These are phyloP conservation scores for Pythium aquatile DNA, from an alignment of 352 stramenopile genomes.

Conservation along the genomic window DNA sequence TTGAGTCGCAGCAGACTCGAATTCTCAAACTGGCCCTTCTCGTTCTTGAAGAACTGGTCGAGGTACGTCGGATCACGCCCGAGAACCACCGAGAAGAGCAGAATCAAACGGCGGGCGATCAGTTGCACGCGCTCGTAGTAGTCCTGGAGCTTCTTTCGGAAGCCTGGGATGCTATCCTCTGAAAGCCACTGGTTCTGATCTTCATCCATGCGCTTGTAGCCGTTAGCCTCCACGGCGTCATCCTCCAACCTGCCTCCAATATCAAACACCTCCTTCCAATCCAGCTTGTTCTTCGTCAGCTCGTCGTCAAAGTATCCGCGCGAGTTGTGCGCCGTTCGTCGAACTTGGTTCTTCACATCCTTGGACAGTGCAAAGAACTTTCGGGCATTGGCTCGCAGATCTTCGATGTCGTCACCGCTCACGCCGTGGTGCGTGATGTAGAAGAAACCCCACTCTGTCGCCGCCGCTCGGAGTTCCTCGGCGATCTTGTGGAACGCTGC, in stretches of 20 bases:
- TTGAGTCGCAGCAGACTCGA: constrained; percentile 91
- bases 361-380: constrained; percentile 83
- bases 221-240: constrained; percentile 32
- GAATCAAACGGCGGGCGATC: constrained; percentile 46
- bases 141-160: constrained; percentile 39
- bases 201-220: constrained; percentile 59
- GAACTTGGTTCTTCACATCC: constrained; percentile 48
- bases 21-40: constrained; percentile 35
- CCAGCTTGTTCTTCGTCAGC: constrained; percentile 91
- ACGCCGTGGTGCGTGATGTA: constrained; percentile 88
- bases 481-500: constrained; percentile 35
- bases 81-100: constrained; percentile 54
- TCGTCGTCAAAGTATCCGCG: constrained; percentile 93
- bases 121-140: constrained; percentile 51
- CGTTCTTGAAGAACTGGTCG: constrained; percentile 49
- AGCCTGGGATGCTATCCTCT: constrained; percentile 42
- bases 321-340: constrained; percentile 72
- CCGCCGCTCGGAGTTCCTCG: constrained; percentile 45
- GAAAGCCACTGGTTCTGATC: constrained; percentile 82
- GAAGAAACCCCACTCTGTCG: constrained; percentile 90
- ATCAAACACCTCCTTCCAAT: constrained; percentile 92
- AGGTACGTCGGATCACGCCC: constrained; percentile 47
- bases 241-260: constrained; percentile 41
- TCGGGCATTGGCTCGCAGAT: constrained; percentile 59
- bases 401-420: constrained; percentile 44